A percentile compares a stretch with the other conserved stretches of the same genome.
These are phyloP conservation scores for Lomentospora prolificans DNA, from an alignment of 2,329 filamentous ascomycete species.

Conservation along the genomic window DNA sequence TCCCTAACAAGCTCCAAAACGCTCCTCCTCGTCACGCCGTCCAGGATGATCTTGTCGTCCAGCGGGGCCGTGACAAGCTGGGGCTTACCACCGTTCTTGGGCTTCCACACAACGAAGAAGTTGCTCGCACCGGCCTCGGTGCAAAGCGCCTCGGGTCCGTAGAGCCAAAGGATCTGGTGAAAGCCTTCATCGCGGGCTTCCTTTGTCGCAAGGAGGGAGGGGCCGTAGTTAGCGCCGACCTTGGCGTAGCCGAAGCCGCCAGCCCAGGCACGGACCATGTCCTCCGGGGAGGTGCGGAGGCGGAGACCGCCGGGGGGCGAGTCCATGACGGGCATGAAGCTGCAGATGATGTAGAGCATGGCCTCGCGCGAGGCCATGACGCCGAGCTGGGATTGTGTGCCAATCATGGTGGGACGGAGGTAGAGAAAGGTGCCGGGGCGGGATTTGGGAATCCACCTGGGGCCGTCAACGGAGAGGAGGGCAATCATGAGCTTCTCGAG, in stretches of 20 bases:
- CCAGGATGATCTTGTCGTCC: slow-evolving; percentile 73
- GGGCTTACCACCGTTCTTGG: slow-evolving; percentile 45
- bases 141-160: slow-evolving; percentile 65
- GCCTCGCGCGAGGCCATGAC: slow-evolving; percentile 73
- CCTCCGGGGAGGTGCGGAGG: slow-evolving; percentile 68
- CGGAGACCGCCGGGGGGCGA: slow-evolving; percentile 49
- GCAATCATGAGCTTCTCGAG: slow-evolving; percentile 64
- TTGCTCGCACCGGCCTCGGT: slow-evolving; percentile 90
- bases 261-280: slow-evolving; percentile 85
- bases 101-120: slow-evolving; percentile 78
- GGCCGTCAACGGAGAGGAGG: slow-evolving; percentile 62
- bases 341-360: slow-evolving; percentile 75
- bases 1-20: slow-evolving; percentile 63
- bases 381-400: slow-evolving; percentile 68
- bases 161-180: slow-evolving; percentile 91
- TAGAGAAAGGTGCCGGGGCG: slow-evolving; percentile 67
- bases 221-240: slow-evolving; percentile 89
- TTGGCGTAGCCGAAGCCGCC: slow-evolving; percentile 90
- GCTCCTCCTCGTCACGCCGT: slow-evolving; percentile 78
- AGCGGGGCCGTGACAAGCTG: slow-evolving; percentile 78
- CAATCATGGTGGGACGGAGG: slow-evolving; percentile 79
- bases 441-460: slow-evolving; percentile 68
- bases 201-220: slow-evolving; percentile 65
- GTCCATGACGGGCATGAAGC: slow-evolving; percentile 50
- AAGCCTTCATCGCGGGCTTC: slow-evolving; percentile 66